A percentile compares a stretch with the other conserved stretches of the same genome.
phyloP scores from a whole-genome alignment of 352 stramenopile species.

The Pythium coloratum region DNA sequence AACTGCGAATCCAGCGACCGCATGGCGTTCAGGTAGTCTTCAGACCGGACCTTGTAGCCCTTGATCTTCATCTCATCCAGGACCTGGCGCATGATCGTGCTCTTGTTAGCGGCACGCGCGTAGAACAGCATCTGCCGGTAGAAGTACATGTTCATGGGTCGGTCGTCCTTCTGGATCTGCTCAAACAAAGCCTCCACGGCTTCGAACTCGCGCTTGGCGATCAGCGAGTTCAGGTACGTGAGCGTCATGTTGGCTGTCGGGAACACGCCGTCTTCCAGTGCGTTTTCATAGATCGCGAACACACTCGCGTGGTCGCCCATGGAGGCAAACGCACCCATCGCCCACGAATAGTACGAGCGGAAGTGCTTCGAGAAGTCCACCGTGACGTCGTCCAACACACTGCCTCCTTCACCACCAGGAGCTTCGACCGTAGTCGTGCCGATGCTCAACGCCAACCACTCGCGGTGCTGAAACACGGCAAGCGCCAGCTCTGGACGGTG shows the following conservation, averaged over 20 bases:
- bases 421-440: constrained; percentile 29
- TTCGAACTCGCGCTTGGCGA: constrained; percentile 35
- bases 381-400: constrained; percentile 31
- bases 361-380: constrained; percentile 40
- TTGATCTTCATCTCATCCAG: constrained; percentile 72
- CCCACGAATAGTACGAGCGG: constrained; percentile 72
- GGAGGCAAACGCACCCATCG: constrained; percentile 43
- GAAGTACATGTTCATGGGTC: constrained; percentile 59
- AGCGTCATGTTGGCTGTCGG: constrained; percentile 68
- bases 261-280: constrained; percentile 40
- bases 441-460: constrained; percentile 39
- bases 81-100: constrained; percentile 35
- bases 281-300: constrained; percentile 52
- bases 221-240: constrained; percentile 50
- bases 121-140: constrained; percentile 59
- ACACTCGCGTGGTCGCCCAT: constrained; percentile 33
- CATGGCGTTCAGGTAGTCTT: constrained; percentile 56
- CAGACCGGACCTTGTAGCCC: constrained; percentile 53
- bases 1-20: constrained; percentile 50
- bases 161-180: constrained; percentile 36
- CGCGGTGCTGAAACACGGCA: constrained; percentile 52
- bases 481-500: constrained; percentile 38
- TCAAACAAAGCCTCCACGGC: constrained; percentile 55
- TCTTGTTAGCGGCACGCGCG: constrained; percentile 32
- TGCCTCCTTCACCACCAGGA: constrained; percentile 2